phyloP scores from a whole-genome alignment of 305 asterid genomes.

The Fraxinus paxiana region DNA sequence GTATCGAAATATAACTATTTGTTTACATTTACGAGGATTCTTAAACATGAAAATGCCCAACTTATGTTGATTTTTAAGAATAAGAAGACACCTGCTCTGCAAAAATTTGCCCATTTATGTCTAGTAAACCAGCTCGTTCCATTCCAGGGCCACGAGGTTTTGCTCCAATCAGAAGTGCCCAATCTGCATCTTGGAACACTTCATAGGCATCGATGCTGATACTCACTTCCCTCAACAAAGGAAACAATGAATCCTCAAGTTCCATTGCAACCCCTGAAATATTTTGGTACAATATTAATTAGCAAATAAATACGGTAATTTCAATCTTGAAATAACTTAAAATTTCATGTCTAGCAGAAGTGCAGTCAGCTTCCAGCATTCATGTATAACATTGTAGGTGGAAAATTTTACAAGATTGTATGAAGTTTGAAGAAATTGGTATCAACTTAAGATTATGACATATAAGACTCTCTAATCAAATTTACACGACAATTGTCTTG shows the following conservation, averaged over 20 bases:
- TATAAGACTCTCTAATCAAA: background rate
- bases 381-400: background rate
- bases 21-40: background rate
- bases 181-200: conserved; percentile 87
- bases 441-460: background rate
- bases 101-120: conserved; percentile 85
- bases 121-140: conserved; percentile 86
- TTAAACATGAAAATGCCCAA: background rate
- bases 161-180: conserved; percentile 99
- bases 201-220: conserved; percentile 90
- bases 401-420: background rate
- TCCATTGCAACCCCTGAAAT: conserved; percentile 96
- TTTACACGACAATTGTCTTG: background rate
- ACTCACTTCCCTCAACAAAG: conserved; percentile 88
- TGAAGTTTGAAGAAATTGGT: background rate
- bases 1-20: conserved; percentile 10
- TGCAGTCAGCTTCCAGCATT: background rate
- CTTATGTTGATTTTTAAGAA: background rate
- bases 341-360: conserved; percentile 7
- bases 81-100: conserved; percentile 62
- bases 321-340: background rate
- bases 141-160: conserved; percentile 99
- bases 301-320: background rate
- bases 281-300: background rate
- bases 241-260: conserved; percentile 92